Base-by-base conservation (phyloP, 2,329 filamentous ascomycete genomes). In the Lasiodiplodia gonubiensis region DNA sequence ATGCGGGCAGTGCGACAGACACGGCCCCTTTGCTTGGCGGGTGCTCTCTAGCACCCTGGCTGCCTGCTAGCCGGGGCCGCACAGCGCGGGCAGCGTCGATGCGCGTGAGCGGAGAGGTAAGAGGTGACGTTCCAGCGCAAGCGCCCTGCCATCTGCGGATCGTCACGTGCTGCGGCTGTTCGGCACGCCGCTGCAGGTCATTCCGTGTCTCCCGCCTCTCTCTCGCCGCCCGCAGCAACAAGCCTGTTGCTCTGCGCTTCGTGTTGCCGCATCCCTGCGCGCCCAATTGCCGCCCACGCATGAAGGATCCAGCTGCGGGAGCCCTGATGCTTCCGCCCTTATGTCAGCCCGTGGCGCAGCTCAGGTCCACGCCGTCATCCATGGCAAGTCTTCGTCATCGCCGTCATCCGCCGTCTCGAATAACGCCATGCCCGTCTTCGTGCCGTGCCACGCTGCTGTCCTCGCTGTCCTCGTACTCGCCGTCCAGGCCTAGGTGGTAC, bases 311-410 rank as follows among this genome's bases (percentile, higher is more conserved):
- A 37, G n/a, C 55, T 8, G n/a, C 54, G n/a, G 54, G 33, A 57
- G 33, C n/a, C 54, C 54, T 37, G 54, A 39, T 23, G 55, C 21
- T 54, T n/a, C 53, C 59, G 16, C 8, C 59, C 30, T 51, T 63
- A 63, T 63, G 59, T 66, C 64, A 66, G 64, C 64, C 30, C 64
- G 64, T 66, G 64, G 64, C 65, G 65, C 65, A 61, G 54, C 65
- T 60, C 53, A n/a, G 27, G 23, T 54, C 35, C 52, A 59, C 25
- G 39, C 51, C 42, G 39, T 51, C 51, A 57, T 66, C 59, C 48
- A n/a, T 27, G 46, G n/a, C 42, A 33, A 35, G 53, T 53, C 37
- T 16, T 60, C 48, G 35, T 67, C 55, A 67, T 52, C 27, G 39
- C 39, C 30, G 37, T 37, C 37, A 60, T 60, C 54, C 53, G 21